Base-by-base conservation (phyloP, 345 rosid species). In the Excoecaria agallocha region DNA sequence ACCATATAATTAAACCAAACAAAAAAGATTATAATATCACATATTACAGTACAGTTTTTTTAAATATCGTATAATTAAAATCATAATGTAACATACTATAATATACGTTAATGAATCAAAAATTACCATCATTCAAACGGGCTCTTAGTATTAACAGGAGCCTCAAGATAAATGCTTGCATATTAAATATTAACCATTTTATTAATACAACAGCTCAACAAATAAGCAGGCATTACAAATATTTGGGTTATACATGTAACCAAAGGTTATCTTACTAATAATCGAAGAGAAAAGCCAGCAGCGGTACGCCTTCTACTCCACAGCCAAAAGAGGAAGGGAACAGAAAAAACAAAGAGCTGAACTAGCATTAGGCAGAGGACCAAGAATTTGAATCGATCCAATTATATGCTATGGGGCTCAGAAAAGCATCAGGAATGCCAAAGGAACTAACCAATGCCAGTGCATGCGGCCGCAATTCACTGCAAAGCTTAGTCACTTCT, bases 351-450 rank as follows among this genome's bases (percentile, higher is more conserved):
- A 20, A 4, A 17, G 35, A 50, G 12, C 25, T n/a, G 54, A 39
- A 52, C 70, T 82, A 79, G 10, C 75, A 73, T 69, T 85, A 72
- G 68, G 76, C 87, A 9, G 91, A 86, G 68, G 95, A 85, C 94
- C 90, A 89, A 20, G 97, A 83, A 72, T 94, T 89, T 38, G 98
- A 89, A 20, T 88, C 96, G 19, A 94, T 86, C 98, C 98, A 94
- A 79, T 94, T 74, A 62, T 81, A 92, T 56, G 98, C 97, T 78
- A 94, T 81, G 12, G 97, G 98, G 81, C 89, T 78, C 86, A 94
- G 81, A 77, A 90, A 87, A 3, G 93, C 81, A 54, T 86, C 89
- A 20, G 98, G 98, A 69, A 94, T 81, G 70, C 97, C 95, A 12
- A 88, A 90, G 45, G 97, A 91, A 70, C 82, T 72, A 30, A 92